phyloP scores from a whole-genome alignment of 208 protist genomes.

The Acanthamoeba quina region DNA sequence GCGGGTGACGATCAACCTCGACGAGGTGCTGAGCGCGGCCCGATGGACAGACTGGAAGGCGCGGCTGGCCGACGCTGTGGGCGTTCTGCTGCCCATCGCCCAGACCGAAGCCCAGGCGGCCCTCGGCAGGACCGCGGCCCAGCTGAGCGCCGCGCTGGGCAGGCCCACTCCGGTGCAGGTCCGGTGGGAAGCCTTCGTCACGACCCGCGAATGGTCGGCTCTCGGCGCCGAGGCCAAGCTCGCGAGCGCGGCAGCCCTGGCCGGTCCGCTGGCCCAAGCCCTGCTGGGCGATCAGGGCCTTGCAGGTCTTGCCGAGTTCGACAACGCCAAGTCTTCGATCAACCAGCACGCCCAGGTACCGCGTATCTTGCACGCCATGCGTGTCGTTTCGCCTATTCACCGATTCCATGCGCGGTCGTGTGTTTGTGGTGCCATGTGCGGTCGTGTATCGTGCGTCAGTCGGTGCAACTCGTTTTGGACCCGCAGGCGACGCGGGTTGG shows the following conservation, averaged over 20 bases:
- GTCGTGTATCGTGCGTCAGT: background rate
- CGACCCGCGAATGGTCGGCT: background rate
- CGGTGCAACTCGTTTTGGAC: background rate
- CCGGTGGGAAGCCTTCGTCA: background rate
- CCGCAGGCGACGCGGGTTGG: background rate
- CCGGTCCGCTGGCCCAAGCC: background rate
- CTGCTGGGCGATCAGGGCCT: background rate
- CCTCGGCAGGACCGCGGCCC: background rate
- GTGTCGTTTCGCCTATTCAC: background rate
- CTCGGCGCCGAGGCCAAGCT: background rate
- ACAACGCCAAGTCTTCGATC: background rate
- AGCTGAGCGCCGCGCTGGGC: background rate
- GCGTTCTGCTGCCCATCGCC: constrained; percentile 8
- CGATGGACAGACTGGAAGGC: background rate
- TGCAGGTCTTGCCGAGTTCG: background rate
- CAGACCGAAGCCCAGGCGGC: background rate
- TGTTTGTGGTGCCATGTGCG: too few species aligned
- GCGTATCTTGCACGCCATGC: too few species aligned
- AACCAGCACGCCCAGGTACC: background rate
- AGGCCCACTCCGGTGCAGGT: background rate
- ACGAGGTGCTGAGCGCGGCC: background rate
- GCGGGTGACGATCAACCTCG: background rate
- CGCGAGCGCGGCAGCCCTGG: background rate
- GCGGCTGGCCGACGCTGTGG: background rate
- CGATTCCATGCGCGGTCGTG: too few species aligned